These are phyloP conservation scores for Mangifera indica DNA, from an alignment of 345 rosid species.

Conservation along the genomic window DNA sequence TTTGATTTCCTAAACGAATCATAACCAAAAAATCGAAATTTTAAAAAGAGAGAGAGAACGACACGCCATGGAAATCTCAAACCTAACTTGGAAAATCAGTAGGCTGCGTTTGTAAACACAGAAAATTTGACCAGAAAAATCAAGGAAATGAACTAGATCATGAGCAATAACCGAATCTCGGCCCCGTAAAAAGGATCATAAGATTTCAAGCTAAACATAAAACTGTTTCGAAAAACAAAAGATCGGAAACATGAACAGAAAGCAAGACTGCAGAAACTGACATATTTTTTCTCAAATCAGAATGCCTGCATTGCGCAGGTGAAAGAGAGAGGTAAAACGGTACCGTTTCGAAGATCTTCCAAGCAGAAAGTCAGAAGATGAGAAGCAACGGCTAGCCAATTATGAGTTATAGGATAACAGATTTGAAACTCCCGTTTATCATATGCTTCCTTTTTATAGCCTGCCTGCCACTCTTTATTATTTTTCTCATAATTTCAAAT, in stretches of 20 bases:
- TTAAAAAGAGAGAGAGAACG: too few species aligned
- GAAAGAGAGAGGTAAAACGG: background rate
- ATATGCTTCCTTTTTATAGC: background rate
- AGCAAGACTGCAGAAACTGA: too few species aligned
- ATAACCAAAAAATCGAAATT: too few species aligned
- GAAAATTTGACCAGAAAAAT: background rate
- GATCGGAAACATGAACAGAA: too few species aligned
- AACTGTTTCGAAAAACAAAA: background rate
- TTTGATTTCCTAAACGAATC: background rate
- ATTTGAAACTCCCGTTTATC: background rate
- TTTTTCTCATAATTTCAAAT: too few species aligned
- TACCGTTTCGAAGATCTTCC: conserved; percentile 1
- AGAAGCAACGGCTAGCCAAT: too few species aligned
- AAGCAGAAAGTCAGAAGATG: background rate
- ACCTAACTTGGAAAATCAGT: background rate
- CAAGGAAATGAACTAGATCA: background rate
- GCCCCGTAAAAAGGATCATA: too few species aligned
- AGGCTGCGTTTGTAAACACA: background rate
- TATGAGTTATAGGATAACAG: background rate
- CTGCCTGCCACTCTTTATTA: background rate
- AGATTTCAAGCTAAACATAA: background rate
- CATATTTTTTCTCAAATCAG: background rate
- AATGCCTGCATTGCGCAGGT: background rate
- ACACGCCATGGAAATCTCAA: background rate
- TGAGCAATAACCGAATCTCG: background rate